Base-by-base conservation (phyloP, 352 stramenopile genomes). In the Globisporangium solare region DNA sequence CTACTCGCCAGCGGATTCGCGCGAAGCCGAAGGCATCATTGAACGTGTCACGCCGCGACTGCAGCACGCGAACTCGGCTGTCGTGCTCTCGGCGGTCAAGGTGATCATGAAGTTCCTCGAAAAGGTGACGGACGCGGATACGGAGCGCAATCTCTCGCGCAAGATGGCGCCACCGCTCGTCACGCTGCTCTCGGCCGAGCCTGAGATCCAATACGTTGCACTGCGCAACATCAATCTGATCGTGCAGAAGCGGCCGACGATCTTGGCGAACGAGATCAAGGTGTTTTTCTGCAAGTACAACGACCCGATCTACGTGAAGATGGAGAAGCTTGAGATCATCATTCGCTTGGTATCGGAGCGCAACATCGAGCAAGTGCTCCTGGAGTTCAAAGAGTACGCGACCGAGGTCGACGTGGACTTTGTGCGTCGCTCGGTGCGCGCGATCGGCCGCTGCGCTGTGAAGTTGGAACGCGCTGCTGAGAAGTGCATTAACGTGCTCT, bases 231-330 rank as follows among this genome's bases (percentile, higher is more conserved):
- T 99, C 68, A 99, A 99, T 71, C 69, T 99, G 17, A 99, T 99
- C 70, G 97, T 99, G 27, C 97, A 99, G 68, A 99, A 99, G 73
- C 82, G 94, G 10, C 95, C 96, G 12, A 79, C 76, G 20, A 99
- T 99, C 60, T 72, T 99, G 14, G 88, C 98, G 56, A 97, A 97
- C 62, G 88, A 96, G 73, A 96, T 96, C 58, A 96, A 96, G 70
- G 87, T 95, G 10, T 92, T 99, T 75, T 99, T 99, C 66, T 99
- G 97, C 89, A 99, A 99, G 79, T 99, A 99, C 86, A 99, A 99
- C 79, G 97, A 99, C 77, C 97, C 97, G 51, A 92, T 94, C 60
- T 94, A 94, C 68, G 83, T 94, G 58, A 94, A 94, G 79, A 99
- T 99, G 96, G 97, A 99, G 71, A 99, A 99, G 72, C 82, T 99